Conservation (phyloP, 169 alveolate genomes). For the Toxoplasma gondii region DNA sequence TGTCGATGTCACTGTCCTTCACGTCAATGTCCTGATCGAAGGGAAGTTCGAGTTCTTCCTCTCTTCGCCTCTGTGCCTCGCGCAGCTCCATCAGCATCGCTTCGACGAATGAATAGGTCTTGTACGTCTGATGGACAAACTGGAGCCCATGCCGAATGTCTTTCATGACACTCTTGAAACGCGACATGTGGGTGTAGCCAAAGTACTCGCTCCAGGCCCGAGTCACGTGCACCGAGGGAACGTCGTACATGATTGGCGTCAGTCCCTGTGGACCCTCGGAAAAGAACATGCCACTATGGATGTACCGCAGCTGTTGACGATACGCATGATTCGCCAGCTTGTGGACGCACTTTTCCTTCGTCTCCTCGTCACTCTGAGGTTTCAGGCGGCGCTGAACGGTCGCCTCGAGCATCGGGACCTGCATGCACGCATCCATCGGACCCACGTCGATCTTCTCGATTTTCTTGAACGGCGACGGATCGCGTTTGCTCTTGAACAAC, state of each 20-base stretch:
- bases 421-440: conserved; percentile 42
- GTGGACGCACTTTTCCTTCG: conserved; percentile 29
- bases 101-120: not conserved
- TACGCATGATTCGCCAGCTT: conserved; percentile 21
- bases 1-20: not conserved
- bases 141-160: not conserved
- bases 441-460: conserved; percentile 47
- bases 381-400: conserved; percentile 15
- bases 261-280: not conserved
- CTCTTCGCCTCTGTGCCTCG: not conserved
- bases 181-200: conserved; percentile 8
- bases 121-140: not conserved
- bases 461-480: conserved; percentile 43
- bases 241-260: not conserved
- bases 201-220: conserved; percentile 9
- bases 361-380: conserved; percentile 1
- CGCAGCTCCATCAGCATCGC: not conserved
- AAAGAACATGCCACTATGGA: not conserved
- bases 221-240: conserved; percentile 21
- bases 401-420: conserved; percentile 47
- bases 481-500: conserved; percentile 42
- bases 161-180: not conserved
- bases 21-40: conserved; percentile 3
- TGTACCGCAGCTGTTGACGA: conserved; percentile 22
- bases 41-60: not conserved